These are phyloP conservation scores for Coemansia interrupta DNA, from an alignment of 192 early-diverging fungal genomes.

Conservation along the genomic window DNA sequence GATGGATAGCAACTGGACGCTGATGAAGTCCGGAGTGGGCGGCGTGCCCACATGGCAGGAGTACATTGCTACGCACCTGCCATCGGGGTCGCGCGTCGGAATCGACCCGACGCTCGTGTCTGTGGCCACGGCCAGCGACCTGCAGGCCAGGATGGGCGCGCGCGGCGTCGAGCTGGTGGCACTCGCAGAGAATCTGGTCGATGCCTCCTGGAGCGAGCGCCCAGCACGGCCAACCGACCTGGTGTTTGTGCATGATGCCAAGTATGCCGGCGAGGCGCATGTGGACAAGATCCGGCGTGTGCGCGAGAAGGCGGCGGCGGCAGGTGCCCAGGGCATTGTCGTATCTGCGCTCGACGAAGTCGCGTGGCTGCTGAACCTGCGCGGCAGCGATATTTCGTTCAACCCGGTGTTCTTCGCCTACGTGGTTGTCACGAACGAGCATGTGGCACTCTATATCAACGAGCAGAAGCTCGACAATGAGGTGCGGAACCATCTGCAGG, in stretches of 20 bases:
- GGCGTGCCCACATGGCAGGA: conserved; percentile 87
- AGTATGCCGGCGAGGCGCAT: conserved; percentile 63
- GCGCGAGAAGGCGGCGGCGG: conserved; percentile 63
- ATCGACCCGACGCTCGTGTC: conserved; percentile 88
- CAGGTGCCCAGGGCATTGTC: conserved; percentile 68
- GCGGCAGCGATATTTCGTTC: conserved; percentile 92
- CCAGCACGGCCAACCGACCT: conserved; percentile 69
- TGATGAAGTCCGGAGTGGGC: conserved; percentile 89
- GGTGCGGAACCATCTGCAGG: conserved; percentile 61
- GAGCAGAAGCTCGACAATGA: conserved; percentile 63
- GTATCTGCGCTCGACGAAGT: conserved; percentile 92
- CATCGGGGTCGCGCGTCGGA: conserved; percentile 76
- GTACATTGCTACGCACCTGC: conserved; percentile 72
- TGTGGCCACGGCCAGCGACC: conserved; percentile 57
- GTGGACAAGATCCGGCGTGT: conserved; percentile 70
- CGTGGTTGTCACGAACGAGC: conserved; percentile 69
- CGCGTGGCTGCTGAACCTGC: conserved; percentile 95
- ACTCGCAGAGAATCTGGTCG: conserved; percentile 79
- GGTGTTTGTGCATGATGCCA: conserved; percentile 62
- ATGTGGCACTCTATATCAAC: conserved; percentile 75
- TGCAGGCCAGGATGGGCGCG: conserved; percentile 56
- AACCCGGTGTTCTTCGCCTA: conserved; percentile 98
- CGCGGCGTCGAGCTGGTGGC: conserved; percentile 62
- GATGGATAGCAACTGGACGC: conserved; percentile 87
- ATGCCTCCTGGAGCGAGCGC: conserved; percentile 71